Conservation (phyloP, 2,329 filamentous ascomycete genomes). For the Aspergillus sergii region DNA sequence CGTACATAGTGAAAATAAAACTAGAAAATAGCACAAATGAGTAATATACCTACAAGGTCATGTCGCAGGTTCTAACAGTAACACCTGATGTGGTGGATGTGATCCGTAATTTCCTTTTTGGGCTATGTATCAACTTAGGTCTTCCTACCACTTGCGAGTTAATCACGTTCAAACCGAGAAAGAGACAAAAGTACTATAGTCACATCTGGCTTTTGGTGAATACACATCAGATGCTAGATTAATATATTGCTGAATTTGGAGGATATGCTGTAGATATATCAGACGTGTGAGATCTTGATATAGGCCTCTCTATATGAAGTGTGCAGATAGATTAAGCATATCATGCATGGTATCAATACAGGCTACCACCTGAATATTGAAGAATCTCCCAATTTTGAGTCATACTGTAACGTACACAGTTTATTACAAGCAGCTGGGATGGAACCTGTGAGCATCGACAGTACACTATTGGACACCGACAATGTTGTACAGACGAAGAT, state of each 20-base stretch:
- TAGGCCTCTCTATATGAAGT: not conserved
- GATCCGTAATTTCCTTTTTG: not conserved
- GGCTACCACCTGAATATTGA: not conserved
- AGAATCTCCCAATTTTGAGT: not conserved
- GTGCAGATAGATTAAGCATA: slow-evolving; percentile 12
- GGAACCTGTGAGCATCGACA: not conserved
- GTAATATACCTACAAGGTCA: not conserved
- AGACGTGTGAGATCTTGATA: not conserved
- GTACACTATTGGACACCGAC: not conserved
- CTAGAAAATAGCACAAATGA: not conserved
- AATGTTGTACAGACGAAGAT: not conserved
- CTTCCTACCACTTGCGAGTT: not conserved
- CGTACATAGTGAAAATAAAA: not conserved
- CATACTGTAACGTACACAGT: not conserved
- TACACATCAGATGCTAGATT: not conserved
- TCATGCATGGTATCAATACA: slow-evolving; percentile 1
- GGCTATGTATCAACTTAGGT: not conserved
- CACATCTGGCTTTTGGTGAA: not conserved
- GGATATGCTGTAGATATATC: not conserved
- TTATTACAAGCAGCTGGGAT: not conserved
- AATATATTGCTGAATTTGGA: not conserved
- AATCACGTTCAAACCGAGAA: no score
- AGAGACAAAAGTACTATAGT: not conserved
- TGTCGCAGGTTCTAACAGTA: not conserved
- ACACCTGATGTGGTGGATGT: not conserved